These are phyloP conservation scores for Botrytis paeoniae DNA, from an alignment of 2,329 filamentous ascomycete species.

Conservation along the genomic window DNA sequence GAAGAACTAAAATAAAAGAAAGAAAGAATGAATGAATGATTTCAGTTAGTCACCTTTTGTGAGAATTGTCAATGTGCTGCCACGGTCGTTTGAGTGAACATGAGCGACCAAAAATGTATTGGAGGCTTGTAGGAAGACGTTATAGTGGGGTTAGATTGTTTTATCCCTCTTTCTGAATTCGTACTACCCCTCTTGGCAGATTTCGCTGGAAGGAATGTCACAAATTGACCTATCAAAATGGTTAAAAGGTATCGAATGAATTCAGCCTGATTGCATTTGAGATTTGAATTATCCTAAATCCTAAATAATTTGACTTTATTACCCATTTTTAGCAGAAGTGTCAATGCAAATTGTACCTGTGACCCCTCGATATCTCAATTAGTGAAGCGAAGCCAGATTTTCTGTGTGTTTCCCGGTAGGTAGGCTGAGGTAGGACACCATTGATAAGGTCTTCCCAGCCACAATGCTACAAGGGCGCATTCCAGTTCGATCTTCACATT, in stretches of 20 bases:
- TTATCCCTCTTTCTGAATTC: background rate
- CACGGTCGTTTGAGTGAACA: background rate
- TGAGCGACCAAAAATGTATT: background rate
- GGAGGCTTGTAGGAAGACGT: background rate
- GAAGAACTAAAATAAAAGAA: background rate
- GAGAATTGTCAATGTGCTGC: background rate
- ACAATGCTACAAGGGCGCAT: background rate
- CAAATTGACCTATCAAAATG: background rate
- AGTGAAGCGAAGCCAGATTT: background rate
- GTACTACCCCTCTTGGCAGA: background rate
- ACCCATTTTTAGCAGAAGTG: background rate
- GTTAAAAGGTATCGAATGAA: background rate
- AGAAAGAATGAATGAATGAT: background rate
- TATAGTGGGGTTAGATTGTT: slow-evolving; percentile 2
- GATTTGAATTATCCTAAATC: background rate
- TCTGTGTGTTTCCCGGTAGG: background rate
- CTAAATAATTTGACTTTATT: background rate
- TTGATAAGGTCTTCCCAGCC: background rate
- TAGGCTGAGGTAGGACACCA: background rate
- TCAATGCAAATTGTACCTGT: background rate
- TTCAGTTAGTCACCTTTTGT: background rate
- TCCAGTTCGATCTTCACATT: background rate
- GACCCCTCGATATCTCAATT: background rate
- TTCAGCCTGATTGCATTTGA: background rate
- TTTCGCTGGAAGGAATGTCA: background rate